Conservation (phyloP, 768 basidiomycete genomes). For the Tricholoma hemisulphureum region DNA sequence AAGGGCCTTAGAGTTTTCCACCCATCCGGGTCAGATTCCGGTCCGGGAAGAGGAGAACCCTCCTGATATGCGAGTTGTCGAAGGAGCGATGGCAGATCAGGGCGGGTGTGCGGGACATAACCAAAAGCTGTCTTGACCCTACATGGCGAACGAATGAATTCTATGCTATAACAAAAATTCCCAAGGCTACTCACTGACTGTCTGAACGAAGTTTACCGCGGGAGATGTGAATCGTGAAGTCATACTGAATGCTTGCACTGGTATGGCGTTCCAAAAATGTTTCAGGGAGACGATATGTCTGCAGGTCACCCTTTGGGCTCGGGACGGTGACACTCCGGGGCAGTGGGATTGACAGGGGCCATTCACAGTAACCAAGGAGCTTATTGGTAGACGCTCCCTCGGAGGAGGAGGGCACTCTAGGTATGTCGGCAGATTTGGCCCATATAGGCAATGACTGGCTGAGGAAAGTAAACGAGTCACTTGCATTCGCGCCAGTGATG, state of each 20-base stretch:
- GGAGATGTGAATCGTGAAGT: slow-evolving; percentile 44
- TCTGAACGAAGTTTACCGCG: slow-evolving; percentile 49
- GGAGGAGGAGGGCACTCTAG: slow-evolving; percentile 41
- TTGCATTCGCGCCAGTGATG: slow-evolving; percentile 45
- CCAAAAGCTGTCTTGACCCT: slow-evolving; percentile 55
- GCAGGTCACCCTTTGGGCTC: slow-evolving; percentile 35
- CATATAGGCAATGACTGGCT: slow-evolving; percentile 45
- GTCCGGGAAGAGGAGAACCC: slow-evolving; percentile 42
- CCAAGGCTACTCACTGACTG: slow-evolving; percentile 37
- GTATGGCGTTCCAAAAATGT: slow-evolving; percentile 53
- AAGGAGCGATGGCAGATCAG: slow-evolving; percentile 44
- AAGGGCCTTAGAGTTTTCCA: slow-evolving; percentile 48
- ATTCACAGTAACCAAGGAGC: slow-evolving; percentile 45
- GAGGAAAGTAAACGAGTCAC: slow-evolving; percentile 46
- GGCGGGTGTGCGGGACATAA: slow-evolving; percentile 47
- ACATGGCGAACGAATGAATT: neutral
- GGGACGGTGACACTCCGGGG: slow-evolving; percentile 42
- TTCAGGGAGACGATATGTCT: slow-evolving; percentile 46
- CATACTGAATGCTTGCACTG: slow-evolving; percentile 49
- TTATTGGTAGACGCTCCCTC: slow-evolving; percentile 41
- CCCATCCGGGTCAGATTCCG: slow-evolving; percentile 49
- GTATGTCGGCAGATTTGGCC: slow-evolving; percentile 43
- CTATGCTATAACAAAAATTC: neutral
- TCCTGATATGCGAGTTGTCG: slow-evolving; percentile 52
- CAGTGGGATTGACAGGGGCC: slow-evolving; percentile 48